phyloP scores from a whole-genome alignment of 306 rosid genomes.

The Benincasa hispida region DNA sequence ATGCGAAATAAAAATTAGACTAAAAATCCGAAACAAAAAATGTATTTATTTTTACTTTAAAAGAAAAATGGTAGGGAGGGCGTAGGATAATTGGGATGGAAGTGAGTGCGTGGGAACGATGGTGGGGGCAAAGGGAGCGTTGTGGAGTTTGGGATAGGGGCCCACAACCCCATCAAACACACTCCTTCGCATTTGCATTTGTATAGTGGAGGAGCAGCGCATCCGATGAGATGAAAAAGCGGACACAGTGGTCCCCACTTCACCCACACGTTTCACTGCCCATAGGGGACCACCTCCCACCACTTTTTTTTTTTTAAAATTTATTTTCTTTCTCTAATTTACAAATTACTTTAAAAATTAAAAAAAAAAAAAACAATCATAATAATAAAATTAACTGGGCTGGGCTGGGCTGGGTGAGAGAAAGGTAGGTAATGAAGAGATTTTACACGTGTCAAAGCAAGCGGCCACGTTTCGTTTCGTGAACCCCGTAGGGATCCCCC shows the following conservation, averaged over 20 bases:
- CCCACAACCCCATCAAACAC: neutral
- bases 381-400: neutral
- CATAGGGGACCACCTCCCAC: neutral
- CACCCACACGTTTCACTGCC: neutral
- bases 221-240: constrained; percentile 1
- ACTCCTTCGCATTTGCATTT: neutral
- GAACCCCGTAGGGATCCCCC: neutral
- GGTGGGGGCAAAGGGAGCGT: neutral
- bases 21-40: too few relatives aligned
- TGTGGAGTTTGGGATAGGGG: neutral
- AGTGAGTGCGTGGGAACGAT: neutral
- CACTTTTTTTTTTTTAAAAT: neutral
- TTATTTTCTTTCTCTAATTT: neutral
- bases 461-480: constrained; percentile 13
- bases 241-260: neutral
- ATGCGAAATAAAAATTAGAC: too few relatives aligned
- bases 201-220: neutral
- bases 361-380: too few relatives aligned
- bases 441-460: constrained; percentile 32
- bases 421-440: neutral
- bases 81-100: neutral
- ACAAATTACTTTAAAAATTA: too few relatives aligned
- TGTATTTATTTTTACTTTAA: too few relatives aligned
- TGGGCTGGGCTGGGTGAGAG: neutral
- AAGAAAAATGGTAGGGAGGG: neutral